Evolutionary conservation across 2,329 filamentous ascomycete species (phyloP).

Genomic region (Xylaria sp.): DNA sequence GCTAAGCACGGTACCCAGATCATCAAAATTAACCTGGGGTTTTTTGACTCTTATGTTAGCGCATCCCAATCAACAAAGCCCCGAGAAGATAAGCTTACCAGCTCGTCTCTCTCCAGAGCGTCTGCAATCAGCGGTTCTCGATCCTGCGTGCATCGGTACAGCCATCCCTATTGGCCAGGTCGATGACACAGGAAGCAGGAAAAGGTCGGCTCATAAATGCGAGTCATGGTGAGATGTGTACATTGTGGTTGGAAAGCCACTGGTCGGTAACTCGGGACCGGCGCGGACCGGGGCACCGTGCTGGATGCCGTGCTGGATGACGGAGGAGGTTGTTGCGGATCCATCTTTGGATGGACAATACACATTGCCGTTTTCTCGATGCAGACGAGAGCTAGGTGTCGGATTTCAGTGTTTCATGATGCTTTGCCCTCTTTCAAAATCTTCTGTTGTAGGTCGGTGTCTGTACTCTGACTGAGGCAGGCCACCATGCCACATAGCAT

Average conservation of each 20-base stretch:
- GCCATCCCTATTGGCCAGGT: slow-evolving; percentile 71
- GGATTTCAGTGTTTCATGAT: slow-evolving; percentile 12
- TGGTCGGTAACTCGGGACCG: slow-evolving; percentile 24
- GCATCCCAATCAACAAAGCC: background rate
- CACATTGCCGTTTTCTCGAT: slow-evolving; percentile 21
- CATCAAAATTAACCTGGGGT: slow-evolving; percentile 43
- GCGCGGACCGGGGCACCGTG: background rate
- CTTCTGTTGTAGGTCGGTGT: background rate
- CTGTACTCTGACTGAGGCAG: background rate
- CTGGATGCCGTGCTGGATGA: background rate
- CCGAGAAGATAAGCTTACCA: slow-evolving; percentile 38
- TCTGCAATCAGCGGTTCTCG: slow-evolving; percentile 55
- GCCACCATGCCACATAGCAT: background rate
- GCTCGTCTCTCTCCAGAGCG: slow-evolving; percentile 46
- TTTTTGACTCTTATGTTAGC: slow-evolving; percentile 5
- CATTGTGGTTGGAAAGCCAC: slow-evolving; percentile 56
- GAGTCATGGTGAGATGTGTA: slow-evolving; percentile 75
- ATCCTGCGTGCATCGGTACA: slow-evolving; percentile 71
- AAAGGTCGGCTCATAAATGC: slow-evolving; percentile 65
- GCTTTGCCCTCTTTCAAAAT: background rate
- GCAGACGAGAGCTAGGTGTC: background rate
- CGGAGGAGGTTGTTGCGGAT: slow-evolving; percentile 12
- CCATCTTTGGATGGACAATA: slow-evolving; percentile 32
- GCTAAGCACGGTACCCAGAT: slow-evolving; percentile 53
- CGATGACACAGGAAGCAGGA: slow-evolving; percentile 69